A percentile compares a stretch with the other conserved stretches of the same genome.
These are phyloP conservation scores for Hypoxylon fragiforme DNA, from an alignment of 495 filamentous ascomycete genomes.

Conservation along the genomic window DNA sequence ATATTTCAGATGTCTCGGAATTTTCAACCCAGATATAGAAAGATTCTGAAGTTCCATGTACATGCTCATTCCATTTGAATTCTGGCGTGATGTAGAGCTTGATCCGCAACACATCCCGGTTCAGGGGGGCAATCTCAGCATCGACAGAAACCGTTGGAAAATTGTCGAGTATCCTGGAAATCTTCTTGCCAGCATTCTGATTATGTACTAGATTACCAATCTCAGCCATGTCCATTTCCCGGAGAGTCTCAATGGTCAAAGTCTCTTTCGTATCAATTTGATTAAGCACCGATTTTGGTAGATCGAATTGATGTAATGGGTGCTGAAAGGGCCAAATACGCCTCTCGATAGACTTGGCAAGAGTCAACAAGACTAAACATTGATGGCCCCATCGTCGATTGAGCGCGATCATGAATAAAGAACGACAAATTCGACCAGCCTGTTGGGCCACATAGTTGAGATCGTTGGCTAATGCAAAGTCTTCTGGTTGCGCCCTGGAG, in stretches of 20 bases:
- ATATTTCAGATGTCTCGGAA: slow-evolving; percentile 96
- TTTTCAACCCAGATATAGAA: slow-evolving; percentile 99
- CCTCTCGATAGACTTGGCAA: slow-evolving; percentile 97
- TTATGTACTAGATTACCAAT: slow-evolving; percentile 94
- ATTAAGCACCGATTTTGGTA: slow-evolving; percentile 78
- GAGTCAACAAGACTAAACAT: slow-evolving; percentile 81
- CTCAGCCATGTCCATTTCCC: slow-evolving; percentile 89
- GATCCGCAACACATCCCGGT: slow-evolving; percentile 89
- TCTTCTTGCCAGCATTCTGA: slow-evolving; percentile 75
- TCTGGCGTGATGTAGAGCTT: slow-evolving; percentile 83
- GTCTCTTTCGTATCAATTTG: slow-evolving; percentile 78
- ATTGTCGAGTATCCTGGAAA: slow-evolving; percentile 79
- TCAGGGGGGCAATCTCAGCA: slow-evolving; percentile 91
- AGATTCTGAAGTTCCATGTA: slow-evolving; percentile 91
- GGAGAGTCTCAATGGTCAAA: slow-evolving; percentile 76
- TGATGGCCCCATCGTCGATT: slow-evolving; percentile 94
- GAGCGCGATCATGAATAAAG: slow-evolving; percentile 95
- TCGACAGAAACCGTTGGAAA: slow-evolving; percentile 92
- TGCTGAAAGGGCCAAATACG: slow-evolving; percentile 93
- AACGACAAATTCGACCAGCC: slow-evolving; percentile 88
- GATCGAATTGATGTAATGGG: slow-evolving; percentile 91
- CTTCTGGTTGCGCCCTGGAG: slow-evolving; percentile 81
- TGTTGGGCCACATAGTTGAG: slow-evolving; percentile 95
- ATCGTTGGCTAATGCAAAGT: slow-evolving; percentile 91
- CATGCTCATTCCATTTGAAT: slow-evolving; percentile 93